Base-by-base conservation (phyloP, 257 asterid genomes). In the Solanum rostratum region DNA sequence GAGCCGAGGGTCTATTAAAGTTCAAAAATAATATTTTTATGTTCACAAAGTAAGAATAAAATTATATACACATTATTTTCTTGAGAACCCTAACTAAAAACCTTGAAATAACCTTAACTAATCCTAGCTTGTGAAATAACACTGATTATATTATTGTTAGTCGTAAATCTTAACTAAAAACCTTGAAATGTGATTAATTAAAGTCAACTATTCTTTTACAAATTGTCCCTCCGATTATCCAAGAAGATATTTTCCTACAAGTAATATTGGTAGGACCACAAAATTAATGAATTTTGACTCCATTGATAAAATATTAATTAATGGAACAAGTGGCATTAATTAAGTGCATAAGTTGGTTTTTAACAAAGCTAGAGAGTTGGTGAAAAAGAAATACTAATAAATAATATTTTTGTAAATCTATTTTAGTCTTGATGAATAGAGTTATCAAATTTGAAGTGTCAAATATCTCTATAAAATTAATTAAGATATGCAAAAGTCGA, bases 401-500 rank as follows among this genome's bases (percentile, higher is more conserved):
- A 33, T 4, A 33, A 33, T 33, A 3, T 33, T 33, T 33, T 33
- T 3, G 39, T 33, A 3, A 33, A 33, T 33, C 3, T 4, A 1
- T 33, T 33, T 33, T 33, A 33, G 39, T 33, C 6, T 33, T 33
- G 39, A 33, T 1, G 39, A 33, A 33, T 33, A 33, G 0, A 3
- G 5, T 33, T 33, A 30, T 0, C 37, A 2, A 33, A 33, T 33
- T 33, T 0, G 37, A 33, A 6, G 2, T 55, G 2, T 1, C 0
- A 9, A 1, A 20, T 20, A 55, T 55, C 0, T 1, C 0, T 33
- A 33, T 33, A 33, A 20, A 20, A 55, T 55, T 55, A 55, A 1
- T 55, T 0, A 8, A 55, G 6, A 55, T 55, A 1, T 19, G 14
- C 19, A 1, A 0, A 0, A 43, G 0, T 0, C 20, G 3, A 57